Evolutionary conservation across 73 alveolate genomes (phyloP).

Genomic region (Paramecium pentaurelia): DNA sequence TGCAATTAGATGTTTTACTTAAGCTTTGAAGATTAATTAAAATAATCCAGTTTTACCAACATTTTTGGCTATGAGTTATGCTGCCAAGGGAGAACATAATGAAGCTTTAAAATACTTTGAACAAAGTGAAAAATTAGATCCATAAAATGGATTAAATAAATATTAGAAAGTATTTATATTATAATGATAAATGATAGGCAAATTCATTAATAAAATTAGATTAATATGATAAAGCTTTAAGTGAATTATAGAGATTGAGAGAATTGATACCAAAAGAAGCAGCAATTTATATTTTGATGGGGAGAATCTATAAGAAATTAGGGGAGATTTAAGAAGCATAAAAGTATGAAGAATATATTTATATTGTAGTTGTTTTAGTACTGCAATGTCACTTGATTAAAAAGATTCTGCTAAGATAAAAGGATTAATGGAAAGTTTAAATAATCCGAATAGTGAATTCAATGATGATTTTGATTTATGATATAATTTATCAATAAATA

Average conservation of each 20-base stretch:
- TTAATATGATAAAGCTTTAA: conserved; percentile 84
- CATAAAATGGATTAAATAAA: conserved; percentile 83
- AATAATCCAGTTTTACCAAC: conserved; percentile 88
- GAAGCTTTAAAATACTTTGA: conserved; percentile 85
- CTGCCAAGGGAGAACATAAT: conserved; percentile 75
- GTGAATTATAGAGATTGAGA: conserved; percentile 75
- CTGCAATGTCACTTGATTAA: conserved; percentile 8
- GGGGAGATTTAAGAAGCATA: conserved; percentile 86
- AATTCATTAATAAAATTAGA: conserved; percentile 79
- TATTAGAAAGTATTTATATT: conserved; percentile 64
- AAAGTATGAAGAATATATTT: conserved; percentile 33
- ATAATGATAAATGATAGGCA: conserved; percentile 68
- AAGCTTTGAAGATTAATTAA: conserved; percentile 80
- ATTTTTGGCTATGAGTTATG: conserved; percentile 89
- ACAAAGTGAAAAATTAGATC: conserved; percentile 79
- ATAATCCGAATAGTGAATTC: conserved; percentile 14
- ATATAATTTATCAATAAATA: background rate
- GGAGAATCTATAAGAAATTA: conserved; percentile 79
- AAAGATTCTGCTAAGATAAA: conserved; percentile 24
- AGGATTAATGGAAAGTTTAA: conserved; percentile 12
- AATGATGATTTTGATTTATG: conserved; percentile 52
- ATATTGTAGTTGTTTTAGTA: background rate
- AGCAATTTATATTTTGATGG: conserved; percentile 88
- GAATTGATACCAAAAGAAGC: conserved; percentile 90
- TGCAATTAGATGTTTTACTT: conserved; percentile 81